Percentiles rank a stretch among this genome's conserved stretches.
Conservation (phyloP, 352 stramenopile genomes). For the Globisporangium iwayamae region DNA sequence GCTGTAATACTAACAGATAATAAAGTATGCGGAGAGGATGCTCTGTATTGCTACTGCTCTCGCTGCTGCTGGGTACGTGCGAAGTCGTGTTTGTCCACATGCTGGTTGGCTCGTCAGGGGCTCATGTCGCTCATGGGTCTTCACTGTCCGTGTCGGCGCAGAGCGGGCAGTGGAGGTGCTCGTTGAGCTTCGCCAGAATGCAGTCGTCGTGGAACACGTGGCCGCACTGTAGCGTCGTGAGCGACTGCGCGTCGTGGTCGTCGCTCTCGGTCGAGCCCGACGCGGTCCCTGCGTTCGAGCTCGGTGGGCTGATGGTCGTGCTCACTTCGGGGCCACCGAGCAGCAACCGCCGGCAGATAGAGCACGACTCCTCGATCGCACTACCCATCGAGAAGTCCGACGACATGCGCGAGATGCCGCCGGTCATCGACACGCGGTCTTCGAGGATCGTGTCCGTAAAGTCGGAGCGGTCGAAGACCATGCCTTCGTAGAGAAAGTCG, state of each 20-base stretch:
- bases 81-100: neutral
- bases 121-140: neutral
- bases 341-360: constrained; percentile 49
- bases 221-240: constrained; percentile 76
- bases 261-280: constrained; percentile 21
- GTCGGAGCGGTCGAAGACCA: constrained; percentile 74
- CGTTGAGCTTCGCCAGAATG: constrained; percentile 81
- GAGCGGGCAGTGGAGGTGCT: constrained; percentile 59
- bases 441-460: constrained; percentile 53
- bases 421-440: constrained; percentile 44
- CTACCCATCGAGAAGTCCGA: constrained; percentile 1
- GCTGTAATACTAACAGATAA: constrained; percentile 7
- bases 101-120: neutral
- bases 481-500: constrained; percentile 78
- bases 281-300: constrained; percentile 19
- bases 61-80: too few species aligned
- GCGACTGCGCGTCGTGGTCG: constrained; percentile 33
- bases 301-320: constrained; percentile 33
- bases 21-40: neutral
- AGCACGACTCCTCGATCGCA: constrained; percentile 35
- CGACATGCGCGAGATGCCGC: constrained; percentile 16
- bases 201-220: constrained; percentile 87
- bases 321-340: constrained; percentile 23
- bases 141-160: constrained; percentile 23
- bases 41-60: neutral